These are phyloP conservation scores for Beauveria caledonica DNA, from an alignment of 2,329 filamentous ascomycete genomes.

Conservation along the genomic window DNA sequence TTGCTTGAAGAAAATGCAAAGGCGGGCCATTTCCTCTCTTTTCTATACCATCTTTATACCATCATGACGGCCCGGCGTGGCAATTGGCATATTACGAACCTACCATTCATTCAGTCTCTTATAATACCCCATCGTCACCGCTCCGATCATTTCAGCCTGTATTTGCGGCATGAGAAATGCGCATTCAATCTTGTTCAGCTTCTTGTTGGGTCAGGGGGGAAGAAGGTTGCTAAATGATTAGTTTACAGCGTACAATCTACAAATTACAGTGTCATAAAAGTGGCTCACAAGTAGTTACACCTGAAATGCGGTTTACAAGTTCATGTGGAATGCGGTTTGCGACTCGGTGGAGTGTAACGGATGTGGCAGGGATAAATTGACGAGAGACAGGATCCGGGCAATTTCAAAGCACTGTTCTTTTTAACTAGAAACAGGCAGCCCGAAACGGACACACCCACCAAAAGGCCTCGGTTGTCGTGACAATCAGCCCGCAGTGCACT, in stretches of 20 bases:
- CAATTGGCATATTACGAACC: conserved; percentile 4
- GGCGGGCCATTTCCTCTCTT: neutral
- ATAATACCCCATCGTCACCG: conserved; percentile 4
- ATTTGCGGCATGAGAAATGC: neutral
- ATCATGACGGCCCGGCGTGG: conserved; percentile 5
- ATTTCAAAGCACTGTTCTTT: too few relatives aligned
- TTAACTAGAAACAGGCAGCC: neutral
- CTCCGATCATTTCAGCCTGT: neutral
- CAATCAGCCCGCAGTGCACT: neutral
- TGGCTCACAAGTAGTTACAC: too few relatives aligned
- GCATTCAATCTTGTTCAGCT: too few relatives aligned
- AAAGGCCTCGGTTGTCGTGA: neutral
- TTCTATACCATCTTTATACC: neutral
- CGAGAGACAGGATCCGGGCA: too few relatives aligned
- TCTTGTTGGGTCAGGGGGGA: neutral
- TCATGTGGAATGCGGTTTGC: too few relatives aligned
- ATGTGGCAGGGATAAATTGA: too few relatives aligned
- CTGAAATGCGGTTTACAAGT: too few relatives aligned
- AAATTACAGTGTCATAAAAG: too few relatives aligned
- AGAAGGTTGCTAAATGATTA: neutral
- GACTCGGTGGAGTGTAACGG: too few relatives aligned
- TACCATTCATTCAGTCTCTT: conserved; percentile 9
- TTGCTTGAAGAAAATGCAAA: neutral
- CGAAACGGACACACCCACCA: neutral
- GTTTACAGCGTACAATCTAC: too few relatives aligned